Conservation (phyloP, 148 eudicot species). For the Amaranthus hypochondriacus region DNA sequence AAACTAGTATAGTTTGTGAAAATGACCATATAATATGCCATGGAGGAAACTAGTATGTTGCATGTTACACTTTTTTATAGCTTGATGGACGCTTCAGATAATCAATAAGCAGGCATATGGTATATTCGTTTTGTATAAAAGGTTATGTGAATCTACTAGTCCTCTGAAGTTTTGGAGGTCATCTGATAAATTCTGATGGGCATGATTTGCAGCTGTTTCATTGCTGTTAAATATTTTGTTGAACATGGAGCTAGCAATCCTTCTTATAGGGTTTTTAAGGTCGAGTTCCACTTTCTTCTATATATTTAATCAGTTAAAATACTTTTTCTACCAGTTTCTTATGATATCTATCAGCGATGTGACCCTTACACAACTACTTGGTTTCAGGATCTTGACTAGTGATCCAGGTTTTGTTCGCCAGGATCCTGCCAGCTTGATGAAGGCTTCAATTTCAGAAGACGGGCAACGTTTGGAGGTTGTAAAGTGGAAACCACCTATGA, state of each 20-base stretch:
- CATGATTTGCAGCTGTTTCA: slow-evolving; percentile 45
- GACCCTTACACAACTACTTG: slow-evolving; percentile 21
- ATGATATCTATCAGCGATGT: not conserved
- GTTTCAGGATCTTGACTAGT: slow-evolving; percentile 48
- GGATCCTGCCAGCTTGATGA: slow-evolving; percentile 27
- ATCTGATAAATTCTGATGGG: not conserved
- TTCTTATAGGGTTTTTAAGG: slow-evolving; percentile 54
- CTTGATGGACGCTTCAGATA: not conserved
- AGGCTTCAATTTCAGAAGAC: slow-evolving; percentile 25
- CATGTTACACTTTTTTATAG: too few relatives aligned
- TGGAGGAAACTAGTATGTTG: too few relatives aligned
- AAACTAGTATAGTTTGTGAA: too few relatives aligned
- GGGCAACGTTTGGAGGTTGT: slow-evolving; percentile 38
- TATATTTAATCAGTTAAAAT: not conserved
- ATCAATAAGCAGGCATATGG: not conserved
- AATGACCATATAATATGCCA: too few relatives aligned
- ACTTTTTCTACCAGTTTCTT: too few relatives aligned
- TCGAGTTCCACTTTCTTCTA: slow-evolving; percentile 23
- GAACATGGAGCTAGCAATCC: slow-evolving; percentile 41
- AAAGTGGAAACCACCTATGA: slow-evolving; percentile 12
- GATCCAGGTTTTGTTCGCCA: slow-evolving; percentile 59
- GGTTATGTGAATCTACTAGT: not conserved
- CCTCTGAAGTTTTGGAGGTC: not conserved
- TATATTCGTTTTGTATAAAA: not conserved
- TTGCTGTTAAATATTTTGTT: slow-evolving; percentile 34